A percentile compares a stretch with the other conserved stretches of the same genome.
Conservation (phyloP, 2,329 filamentous ascomycete species). For the Colletotrichum tropicale region DNA sequence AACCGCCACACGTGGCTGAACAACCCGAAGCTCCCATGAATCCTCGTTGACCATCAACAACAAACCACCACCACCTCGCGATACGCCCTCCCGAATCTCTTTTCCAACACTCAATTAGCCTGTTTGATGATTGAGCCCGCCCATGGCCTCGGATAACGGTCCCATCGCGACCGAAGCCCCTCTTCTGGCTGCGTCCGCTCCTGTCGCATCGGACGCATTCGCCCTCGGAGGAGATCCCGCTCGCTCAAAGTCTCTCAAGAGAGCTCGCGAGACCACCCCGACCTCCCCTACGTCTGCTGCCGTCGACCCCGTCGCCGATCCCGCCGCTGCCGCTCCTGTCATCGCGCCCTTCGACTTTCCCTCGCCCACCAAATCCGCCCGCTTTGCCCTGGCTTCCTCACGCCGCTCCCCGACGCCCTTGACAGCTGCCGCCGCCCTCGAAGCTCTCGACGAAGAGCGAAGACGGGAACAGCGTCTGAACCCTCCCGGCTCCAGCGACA, state of each 20-base stretch:
- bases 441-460: slow-evolving; percentile 58
- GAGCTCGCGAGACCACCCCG: slow-evolving; percentile 46
- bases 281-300: slow-evolving; percentile 36
- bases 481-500: slow-evolving; percentile 53
- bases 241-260: slow-evolving; percentile 45
- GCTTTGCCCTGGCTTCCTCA: slow-evolving; percentile 45
- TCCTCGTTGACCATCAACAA: slow-evolving; percentile 12
- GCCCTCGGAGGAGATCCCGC: slow-evolving; percentile 36
- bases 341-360: slow-evolving; percentile 21
- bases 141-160: slow-evolving; percentile 61
- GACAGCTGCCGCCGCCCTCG: slow-evolving; percentile 47
- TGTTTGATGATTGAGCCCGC: slow-evolving; percentile 15
- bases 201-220: slow-evolving; percentile 44
- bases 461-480: slow-evolving; percentile 42
- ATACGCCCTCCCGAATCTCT: background rate
- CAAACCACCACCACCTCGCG: slow-evolving; percentile 14
- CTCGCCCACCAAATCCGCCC: slow-evolving; percentile 60
- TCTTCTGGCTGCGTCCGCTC: slow-evolving; percentile 38
- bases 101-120: background rate
- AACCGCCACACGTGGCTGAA: slow-evolving; percentile 21
- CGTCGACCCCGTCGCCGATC: slow-evolving; percentile 23
- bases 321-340: background rate
- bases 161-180: slow-evolving; percentile 57
- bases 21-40: slow-evolving; percentile 18
- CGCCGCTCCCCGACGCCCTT: slow-evolving; percentile 51